phyloP scores from a whole-genome alignment of 441 rosid species.

The Gossypium davidsonii region DNA sequence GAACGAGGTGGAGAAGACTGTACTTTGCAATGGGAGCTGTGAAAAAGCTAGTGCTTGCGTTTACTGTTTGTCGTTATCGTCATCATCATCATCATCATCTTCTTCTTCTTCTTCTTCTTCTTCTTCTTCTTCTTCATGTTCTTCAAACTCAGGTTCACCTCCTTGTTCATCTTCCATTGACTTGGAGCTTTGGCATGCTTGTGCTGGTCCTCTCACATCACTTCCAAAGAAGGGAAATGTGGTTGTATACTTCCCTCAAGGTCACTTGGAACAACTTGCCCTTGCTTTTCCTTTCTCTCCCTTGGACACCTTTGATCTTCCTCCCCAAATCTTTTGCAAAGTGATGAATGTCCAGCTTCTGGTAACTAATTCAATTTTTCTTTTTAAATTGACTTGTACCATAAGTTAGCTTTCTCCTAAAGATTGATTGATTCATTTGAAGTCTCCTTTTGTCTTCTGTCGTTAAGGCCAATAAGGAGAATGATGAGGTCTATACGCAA shows the following conservation, averaged over 20 bases:
- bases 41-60: constrained; percentile 35
- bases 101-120: constrained; percentile 50
- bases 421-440: neutral
- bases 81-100: constrained; percentile 61
- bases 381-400: constrained; percentile 22
- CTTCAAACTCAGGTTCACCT: constrained; percentile 48
- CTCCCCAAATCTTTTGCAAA: constrained; percentile 78
- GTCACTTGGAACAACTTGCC: constrained; percentile 80
- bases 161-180: constrained; percentile 43
- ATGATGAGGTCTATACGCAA: constrained; percentile 87
- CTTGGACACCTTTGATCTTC: constrained; percentile 51
- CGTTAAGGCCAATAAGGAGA: constrained; percentile 77
- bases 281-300: constrained; percentile 45
- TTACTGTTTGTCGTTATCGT: constrained; percentile 46
- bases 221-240: constrained; percentile 71
- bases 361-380: constrained; percentile 30
- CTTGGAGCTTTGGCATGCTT: constrained; percentile 96
- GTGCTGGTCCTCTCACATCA: constrained; percentile 90
- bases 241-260: constrained; percentile 90
- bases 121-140: constrained; percentile 56
- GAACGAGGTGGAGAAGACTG: constrained; percentile 47
- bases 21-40: constrained; percentile 39
- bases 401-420: constrained; percentile 18
- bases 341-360: constrained; percentile 87
- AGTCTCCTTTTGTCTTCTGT: constrained; percentile 23